Evolutionary conservation across 2,329 filamentous ascomycete genomes (phyloP).

Genomic region (Ampelomyces quisqualis): DNA sequence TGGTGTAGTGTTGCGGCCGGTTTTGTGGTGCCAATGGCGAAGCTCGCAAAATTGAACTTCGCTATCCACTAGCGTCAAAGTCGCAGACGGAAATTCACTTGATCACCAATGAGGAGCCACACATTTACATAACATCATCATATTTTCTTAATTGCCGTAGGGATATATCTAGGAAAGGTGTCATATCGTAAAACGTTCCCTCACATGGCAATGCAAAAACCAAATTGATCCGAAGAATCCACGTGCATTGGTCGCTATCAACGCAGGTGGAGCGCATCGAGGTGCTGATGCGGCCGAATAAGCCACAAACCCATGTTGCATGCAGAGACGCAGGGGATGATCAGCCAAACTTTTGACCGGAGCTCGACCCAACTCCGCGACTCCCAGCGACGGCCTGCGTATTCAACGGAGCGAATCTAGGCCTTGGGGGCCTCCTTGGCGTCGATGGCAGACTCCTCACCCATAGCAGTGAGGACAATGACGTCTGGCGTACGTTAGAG

Average conservation of each 20-base stretch:
- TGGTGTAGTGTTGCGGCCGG: no score
- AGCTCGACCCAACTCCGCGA: constrained; percentile 30
- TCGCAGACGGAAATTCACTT: constrained; percentile 23
- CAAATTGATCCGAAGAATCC: constrained; percentile 41
- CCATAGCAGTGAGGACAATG: constrained; percentile 92
- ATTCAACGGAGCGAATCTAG: constrained; percentile 33
- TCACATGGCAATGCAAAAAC: constrained; percentile 44
- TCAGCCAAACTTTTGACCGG: constrained; percentile 24
- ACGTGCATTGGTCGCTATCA: constrained; percentile 37
- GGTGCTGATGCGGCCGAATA: constrained; percentile 34
- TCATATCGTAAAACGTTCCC: constrained; percentile 40
- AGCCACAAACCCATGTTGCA: constrained; percentile 26
- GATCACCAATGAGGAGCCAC: constrained; percentile 21
- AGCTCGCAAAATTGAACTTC: no score
- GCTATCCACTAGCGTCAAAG: constrained; percentile 28
- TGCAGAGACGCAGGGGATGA: constrained; percentile 19
- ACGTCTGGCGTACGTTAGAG: constrained; percentile 63
- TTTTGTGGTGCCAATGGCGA: not conserved
- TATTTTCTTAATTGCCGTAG: constrained; percentile 42
- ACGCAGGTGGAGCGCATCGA: constrained; percentile 34
- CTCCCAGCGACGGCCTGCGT: constrained; percentile 29
- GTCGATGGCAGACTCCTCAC: constrained; percentile 88
- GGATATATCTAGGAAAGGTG: constrained; percentile 38
- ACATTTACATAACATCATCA: constrained; percentile 36
- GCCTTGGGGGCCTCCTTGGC: constrained; percentile 81